Conservation (phyloP, 1,284 basidiomycete genomes). For the Trametes versicolor region DNA sequence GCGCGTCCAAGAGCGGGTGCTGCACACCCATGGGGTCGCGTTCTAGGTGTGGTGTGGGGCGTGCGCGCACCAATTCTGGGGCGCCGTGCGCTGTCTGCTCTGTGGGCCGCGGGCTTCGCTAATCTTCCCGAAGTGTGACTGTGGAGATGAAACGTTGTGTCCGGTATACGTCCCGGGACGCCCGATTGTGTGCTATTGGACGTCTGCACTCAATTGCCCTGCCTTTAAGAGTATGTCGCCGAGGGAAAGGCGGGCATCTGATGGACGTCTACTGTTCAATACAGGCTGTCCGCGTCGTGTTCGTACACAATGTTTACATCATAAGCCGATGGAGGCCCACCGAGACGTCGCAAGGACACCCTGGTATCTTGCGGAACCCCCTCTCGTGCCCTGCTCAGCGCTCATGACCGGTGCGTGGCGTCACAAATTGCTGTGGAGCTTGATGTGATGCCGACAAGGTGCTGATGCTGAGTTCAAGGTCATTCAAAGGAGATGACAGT, state of each 20-base stretch:
- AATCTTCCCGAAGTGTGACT: conserved; percentile 8
- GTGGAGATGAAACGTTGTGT: not conserved
- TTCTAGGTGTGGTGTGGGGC: not conserved
- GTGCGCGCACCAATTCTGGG: not conserved
- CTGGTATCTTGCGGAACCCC: too few relatives aligned
- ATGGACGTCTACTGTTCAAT: not conserved
- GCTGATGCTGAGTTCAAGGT: not conserved
- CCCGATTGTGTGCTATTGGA: not conserved
- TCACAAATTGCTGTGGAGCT: too few relatives aligned
- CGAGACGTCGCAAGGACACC: too few relatives aligned
- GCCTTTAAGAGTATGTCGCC: conserved; percentile 3
- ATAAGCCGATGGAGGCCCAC: not conserved
- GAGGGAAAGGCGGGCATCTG: not conserved
- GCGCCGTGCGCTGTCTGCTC: not conserved
- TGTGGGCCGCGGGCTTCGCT: not conserved
- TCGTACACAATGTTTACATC: not conserved
- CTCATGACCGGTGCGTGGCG: not conserved
- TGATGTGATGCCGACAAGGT: not conserved
- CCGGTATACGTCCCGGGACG: not conserved
- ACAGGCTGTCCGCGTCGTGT: not conserved
- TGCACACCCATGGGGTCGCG: not conserved
- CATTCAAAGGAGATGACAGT: not conserved
- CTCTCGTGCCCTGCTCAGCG: not conserved
- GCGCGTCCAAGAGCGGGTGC: not conserved
- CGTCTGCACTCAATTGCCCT: not conserved